These are phyloP conservation scores for Leptoxyphium fumago DNA, from an alignment of 2,329 filamentous ascomycete genomes.

Conservation along the genomic window DNA sequence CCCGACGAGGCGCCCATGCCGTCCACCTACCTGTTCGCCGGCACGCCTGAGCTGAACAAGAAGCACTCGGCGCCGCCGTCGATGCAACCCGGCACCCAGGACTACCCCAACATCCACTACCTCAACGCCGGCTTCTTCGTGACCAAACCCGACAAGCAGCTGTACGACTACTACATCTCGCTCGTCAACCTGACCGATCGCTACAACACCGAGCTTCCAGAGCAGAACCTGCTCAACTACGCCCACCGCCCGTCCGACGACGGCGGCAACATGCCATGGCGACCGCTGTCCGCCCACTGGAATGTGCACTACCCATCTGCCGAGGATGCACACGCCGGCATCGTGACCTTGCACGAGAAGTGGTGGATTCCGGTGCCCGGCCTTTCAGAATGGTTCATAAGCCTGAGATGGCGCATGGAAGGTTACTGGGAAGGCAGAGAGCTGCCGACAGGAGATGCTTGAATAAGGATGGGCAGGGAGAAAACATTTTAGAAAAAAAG, in stretches of 20 bases:
- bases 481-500: too few species aligned
- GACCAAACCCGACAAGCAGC: slow-evolving; percentile 15
- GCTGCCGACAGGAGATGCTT: background rate
- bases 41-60: slow-evolving; percentile 19
- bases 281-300: slow-evolving; percentile 22
- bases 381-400: slow-evolving; percentile 18
- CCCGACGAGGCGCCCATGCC: slow-evolving; percentile 17
- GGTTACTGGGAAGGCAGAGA: slow-evolving; percentile 23
- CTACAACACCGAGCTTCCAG: slow-evolving; percentile 21
- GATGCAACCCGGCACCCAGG: slow-evolving; percentile 8
- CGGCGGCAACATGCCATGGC: slow-evolving; percentile 27
- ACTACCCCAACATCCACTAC: slow-evolving; percentile 17
- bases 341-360: slow-evolving; percentile 25
- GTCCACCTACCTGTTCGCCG: slow-evolving; percentile 19
- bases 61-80: slow-evolving; percentile 22
- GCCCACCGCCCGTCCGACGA: slow-evolving; percentile 15
- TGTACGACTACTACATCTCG: slow-evolving; percentile 20
- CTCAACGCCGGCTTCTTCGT: slow-evolving; percentile 27
- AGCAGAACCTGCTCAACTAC: slow-evolving; percentile 24
- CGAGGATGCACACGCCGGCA: slow-evolving; percentile 22
- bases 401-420: slow-evolving; percentile 22
- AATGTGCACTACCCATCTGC: slow-evolving; percentile 24
- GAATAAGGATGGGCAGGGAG: too few species aligned
- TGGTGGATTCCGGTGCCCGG: slow-evolving; percentile 22
- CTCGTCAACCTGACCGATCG: slow-evolving; percentile 16